A percentile compares a stretch with the other conserved stretches of the same genome.
phyloP scores from a whole-genome alignment of 768 basidiomycete genomes.

The Boletus pseudopeckii region DNA sequence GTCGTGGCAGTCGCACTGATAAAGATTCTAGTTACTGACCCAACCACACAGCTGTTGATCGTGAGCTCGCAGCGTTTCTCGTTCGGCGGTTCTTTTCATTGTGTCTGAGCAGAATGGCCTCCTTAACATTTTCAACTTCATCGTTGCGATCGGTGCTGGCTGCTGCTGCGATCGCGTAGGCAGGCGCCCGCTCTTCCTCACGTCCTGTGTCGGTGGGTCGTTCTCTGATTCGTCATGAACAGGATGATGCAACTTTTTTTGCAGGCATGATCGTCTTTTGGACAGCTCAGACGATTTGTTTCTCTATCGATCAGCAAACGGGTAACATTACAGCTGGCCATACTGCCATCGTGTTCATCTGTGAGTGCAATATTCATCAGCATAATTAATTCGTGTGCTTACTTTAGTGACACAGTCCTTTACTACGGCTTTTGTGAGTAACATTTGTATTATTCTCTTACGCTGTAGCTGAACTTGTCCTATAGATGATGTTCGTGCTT shows the following conservation, averaged over 20 bases:
- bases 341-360: constrained; percentile 46
- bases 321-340: constrained; percentile 34
- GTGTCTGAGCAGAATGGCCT: constrained; percentile 42
- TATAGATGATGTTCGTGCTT: constrained; percentile 31
- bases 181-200: constrained; percentile 48
- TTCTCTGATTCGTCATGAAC: constrained; percentile 14
- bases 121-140: constrained; percentile 54
- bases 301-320: constrained; percentile 28
- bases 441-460: not conserved
- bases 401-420: constrained; percentile 25
- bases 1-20: not conserved
- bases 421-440: constrained; percentile 38
- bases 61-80: constrained; percentile 23
- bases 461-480: not conserved
- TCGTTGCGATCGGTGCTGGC: constrained; percentile 48
- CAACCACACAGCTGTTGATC: constrained; percentile 41
- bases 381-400: not conserved
- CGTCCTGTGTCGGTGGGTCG: constrained; percentile 39
- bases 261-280: constrained; percentile 41
- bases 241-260: constrained; percentile 33
- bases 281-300: constrained; percentile 38
- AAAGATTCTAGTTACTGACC: constrained; percentile 36
- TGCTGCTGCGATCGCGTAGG: constrained; percentile 49
- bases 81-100: not conserved
- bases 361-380: constrained; percentile 20